phyloP scores from a whole-genome alignment of 2,329 filamentous ascomycete genomes.

The Colletotrichum siamense region DNA sequence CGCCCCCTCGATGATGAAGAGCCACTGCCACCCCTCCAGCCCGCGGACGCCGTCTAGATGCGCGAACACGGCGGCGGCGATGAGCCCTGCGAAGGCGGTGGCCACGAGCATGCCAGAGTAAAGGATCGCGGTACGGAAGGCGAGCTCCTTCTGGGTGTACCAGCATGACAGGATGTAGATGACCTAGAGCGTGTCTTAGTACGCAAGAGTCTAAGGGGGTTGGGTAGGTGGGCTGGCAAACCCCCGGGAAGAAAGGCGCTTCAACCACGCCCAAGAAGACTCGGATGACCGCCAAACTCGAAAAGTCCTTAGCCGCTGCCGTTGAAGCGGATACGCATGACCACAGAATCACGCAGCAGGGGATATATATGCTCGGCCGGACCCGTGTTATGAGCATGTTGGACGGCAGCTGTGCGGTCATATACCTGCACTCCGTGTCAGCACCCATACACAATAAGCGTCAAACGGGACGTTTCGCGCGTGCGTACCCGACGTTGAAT shows the following conservation, averaged over 20 bases:
- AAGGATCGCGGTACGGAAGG: conserved; percentile 14
- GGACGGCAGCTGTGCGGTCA: conserved; percentile 25
- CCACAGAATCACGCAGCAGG: conserved; percentile 21
- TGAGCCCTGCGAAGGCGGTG: conserved; percentile 46
- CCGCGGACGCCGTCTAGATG: conserved; percentile 54
- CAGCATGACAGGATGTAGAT: conserved; percentile 19
- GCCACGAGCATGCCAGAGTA: conserved; percentile 28
- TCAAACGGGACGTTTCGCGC: background rate
- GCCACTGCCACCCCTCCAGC: conserved; percentile 68
- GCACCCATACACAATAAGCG: background rate
- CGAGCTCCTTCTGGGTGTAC: conserved; percentile 21
- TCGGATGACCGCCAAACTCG: conserved; percentile 5
- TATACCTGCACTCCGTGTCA: conserved; percentile 15
- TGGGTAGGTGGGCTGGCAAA: background rate
- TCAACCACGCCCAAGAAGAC: conserved; percentile 12
- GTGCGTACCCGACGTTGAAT: conserved; percentile 13
- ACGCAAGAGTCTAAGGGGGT: background rate
- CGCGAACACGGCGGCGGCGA: conserved; percentile 46
- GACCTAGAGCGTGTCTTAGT: conserved; percentile 33
- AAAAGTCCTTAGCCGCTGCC: conserved; percentile 12
- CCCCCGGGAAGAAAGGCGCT: conserved; percentile 21
- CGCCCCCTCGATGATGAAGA: conserved; percentile 72
- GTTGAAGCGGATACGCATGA: conserved; percentile 21
- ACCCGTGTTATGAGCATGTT: conserved; percentile 26
- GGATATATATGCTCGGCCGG: conserved; percentile 26